Percentiles rank a stretch among this genome's conserved stretches.
phyloP scores from a whole-genome alignment of 2,329 filamentous ascomycete genomes.

The Stemphylium beticola region DNA sequence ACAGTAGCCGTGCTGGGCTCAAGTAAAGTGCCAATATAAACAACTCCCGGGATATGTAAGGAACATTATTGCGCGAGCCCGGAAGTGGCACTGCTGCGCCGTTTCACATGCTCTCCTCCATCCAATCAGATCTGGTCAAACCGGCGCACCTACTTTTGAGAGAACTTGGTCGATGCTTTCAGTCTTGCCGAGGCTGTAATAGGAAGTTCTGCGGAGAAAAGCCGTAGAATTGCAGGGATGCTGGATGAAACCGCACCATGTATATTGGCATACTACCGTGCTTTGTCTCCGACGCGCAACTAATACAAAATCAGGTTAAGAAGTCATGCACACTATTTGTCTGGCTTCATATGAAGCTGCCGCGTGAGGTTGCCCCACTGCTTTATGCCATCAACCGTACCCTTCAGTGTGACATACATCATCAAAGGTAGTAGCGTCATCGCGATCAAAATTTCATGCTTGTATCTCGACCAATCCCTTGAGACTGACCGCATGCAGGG shows the following conservation, averaged over 20 bases:
- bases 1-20: not conserved
- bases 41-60: not conserved
- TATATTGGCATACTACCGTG: slow-evolving; percentile 10
- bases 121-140: not conserved
- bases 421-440: no score
- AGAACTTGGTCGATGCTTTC: no score
- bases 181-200: no score
- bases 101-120: not conserved
- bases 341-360: no score
- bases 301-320: not conserved
- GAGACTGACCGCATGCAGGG: no score
- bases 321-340: not conserved
- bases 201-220: not conserved
- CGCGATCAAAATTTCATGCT: no score
- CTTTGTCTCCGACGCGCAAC: not conserved
- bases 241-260: not conserved
- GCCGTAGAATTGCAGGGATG: not conserved
- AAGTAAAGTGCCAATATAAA: not conserved
- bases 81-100: not conserved
- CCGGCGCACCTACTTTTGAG: no score
- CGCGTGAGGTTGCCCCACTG: not conserved
- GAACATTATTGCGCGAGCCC: not conserved
- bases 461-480: no score
- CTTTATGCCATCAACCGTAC: no score
- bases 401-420: no score